Evolutionary conservation across 2,329 filamentous ascomycete genomes (phyloP).

Genomic region (Beauveria sp.): DNA sequence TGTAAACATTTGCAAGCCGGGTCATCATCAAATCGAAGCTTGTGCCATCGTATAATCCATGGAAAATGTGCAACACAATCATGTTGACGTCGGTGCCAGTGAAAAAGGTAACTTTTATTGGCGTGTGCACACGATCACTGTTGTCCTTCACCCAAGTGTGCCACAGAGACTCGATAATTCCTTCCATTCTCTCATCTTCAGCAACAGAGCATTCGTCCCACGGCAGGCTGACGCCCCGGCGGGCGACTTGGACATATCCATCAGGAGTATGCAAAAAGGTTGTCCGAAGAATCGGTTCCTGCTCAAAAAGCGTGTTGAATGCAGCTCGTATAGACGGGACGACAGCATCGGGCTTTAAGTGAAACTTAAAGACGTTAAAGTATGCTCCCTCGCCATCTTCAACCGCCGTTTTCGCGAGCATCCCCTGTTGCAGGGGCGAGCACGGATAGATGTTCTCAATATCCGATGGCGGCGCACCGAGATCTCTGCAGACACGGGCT

Average conservation of each 20-base stretch:
- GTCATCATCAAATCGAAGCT: constrained; percentile 64
- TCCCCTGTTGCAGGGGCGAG: constrained; percentile 78
- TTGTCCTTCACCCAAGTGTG: constrained; percentile 49
- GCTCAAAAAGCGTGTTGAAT: constrained; percentile 46
- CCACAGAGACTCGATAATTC: constrained; percentile 28
- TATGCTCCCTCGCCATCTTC: constrained; percentile 53
- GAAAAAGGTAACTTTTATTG: constrained; percentile 44
- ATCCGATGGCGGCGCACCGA: constrained; percentile 42
- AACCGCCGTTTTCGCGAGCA: constrained; percentile 62
- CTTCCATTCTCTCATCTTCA: constrained; percentile 23
- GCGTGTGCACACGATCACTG: constrained; percentile 36
- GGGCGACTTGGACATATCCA: constrained; percentile 67
- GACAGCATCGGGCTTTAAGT: constrained; percentile 40
- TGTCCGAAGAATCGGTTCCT: constrained; percentile 62
- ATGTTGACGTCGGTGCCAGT: constrained; percentile 19
- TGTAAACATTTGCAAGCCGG: constrained; percentile 34
- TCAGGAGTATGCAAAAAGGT: constrained; percentile 65
- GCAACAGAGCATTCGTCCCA: constrained; percentile 35
- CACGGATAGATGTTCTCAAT: constrained; percentile 75
- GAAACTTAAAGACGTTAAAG: constrained; percentile 67
- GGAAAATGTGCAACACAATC: constrained; percentile 67
- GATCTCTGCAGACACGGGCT: constrained; percentile 39
- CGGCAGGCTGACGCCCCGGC: constrained; percentile 33
- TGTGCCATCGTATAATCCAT: constrained; percentile 79
- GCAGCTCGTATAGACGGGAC: constrained; percentile 41